phyloP scores from a whole-genome alignment of 352 stramenopile genomes.

The Globisporangium sylvaticum region DNA sequence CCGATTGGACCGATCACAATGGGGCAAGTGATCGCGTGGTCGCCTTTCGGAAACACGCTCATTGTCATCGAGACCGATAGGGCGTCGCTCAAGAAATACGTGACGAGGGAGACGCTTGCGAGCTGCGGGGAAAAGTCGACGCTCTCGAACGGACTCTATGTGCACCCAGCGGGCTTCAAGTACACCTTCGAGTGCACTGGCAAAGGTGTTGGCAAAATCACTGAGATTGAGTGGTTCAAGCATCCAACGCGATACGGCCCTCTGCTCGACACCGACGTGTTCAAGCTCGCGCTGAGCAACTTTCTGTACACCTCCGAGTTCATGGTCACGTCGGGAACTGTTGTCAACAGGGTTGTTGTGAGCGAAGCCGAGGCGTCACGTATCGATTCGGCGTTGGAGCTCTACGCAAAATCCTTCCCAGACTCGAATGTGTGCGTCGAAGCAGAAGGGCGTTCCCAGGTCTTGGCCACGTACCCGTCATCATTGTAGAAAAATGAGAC shows the following conservation, averaged over 20 bases:
- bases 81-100: conserved; percentile 35
- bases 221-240: conserved; percentile 32
- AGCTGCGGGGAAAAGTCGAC: conserved; percentile 25
- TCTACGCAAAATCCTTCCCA: not conserved
- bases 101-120: conserved; percentile 26
- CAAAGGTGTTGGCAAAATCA: conserved; percentile 19
- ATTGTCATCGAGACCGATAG: conserved; percentile 28
- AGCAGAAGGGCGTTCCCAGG: not conserved
- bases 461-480: not conserved
- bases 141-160: conserved; percentile 36
- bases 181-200: conserved; percentile 38
- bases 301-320: conserved; percentile 38
- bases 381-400: conserved; percentile 7
- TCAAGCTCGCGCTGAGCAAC: conserved; percentile 18
- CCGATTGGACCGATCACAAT: conserved; percentile 17
- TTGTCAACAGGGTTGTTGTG: conserved; percentile 27
- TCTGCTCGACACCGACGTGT: conserved; percentile 14
- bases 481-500: not conserved
- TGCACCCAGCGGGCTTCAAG: conserved; percentile 38
- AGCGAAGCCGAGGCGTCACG: conserved; percentile 59
- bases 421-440: not conserved
- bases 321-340: not conserved
- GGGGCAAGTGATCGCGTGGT: conserved; percentile 21
- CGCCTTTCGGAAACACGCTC: conserved; percentile 22
- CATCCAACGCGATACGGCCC: conserved; percentile 13